Evolutionary conservation across 805 yeast genomes (phyloP), one percentile per base, ranked within the genome.

Genomic region (Metschnikowia similis): DNA sequence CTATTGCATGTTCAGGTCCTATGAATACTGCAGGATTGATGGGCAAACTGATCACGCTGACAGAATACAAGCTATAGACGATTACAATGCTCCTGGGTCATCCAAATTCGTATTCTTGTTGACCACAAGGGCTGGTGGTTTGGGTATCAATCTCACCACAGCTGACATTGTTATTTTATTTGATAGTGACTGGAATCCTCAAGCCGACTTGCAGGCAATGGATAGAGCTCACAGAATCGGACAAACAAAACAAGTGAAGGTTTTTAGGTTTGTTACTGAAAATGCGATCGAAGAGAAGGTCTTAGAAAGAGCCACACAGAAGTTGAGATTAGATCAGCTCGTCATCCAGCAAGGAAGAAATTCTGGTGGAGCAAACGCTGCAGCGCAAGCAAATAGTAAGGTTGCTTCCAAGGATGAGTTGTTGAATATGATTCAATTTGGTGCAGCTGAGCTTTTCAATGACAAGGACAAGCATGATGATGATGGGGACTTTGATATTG

Each of bases 161-260:
- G 94, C 94, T 1, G 91, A 87, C 65, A 74, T 84, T 54, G 95
- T 87, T 42, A 79, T 87, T 2, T 66, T 87, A 41, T 87, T 74
- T 62, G 95, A 87, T 67, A 84, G 90, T 3, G 95, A 87, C 65
- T 87, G 95, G 95, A 87, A 87, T 57, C 95, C 95, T 1, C 95
- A 87, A 62, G 94, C 92, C 4, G 95, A 87, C 74, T 76, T 87
- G 56, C 95, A 87, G 66, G 92, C 92, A 1, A 87, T 87, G 94
- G 95, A 87, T 64, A 78, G 95, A 71, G 94, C 94, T 0, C 95
- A 87, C 66, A 79, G 95, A 75, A 87, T 87, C 62, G 95, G 95
- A 6, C 95, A 87, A 65, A 87, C 85, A 41, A 87, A 86, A 57
- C 95, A 87, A 64, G 95, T 87, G 29, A 83, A 80, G 60, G 94